These are phyloP conservation scores for Entomortierella chlamydospora DNA, from an alignment of 192 early-diverging fungal species.

Conservation along the genomic window DNA sequence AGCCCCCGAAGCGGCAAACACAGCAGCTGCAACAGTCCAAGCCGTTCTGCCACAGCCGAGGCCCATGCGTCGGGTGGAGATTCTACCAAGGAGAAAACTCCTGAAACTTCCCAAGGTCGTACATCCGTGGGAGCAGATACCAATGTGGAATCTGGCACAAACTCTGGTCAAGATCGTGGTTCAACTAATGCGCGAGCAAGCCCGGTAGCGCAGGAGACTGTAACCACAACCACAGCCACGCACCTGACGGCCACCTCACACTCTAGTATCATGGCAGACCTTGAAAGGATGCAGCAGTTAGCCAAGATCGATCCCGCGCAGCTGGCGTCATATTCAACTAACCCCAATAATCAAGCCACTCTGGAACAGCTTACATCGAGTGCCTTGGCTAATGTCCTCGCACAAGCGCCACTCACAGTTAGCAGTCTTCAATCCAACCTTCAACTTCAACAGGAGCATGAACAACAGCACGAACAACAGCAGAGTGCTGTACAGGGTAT, in stretches of 20 bases:
- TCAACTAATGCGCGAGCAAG: slow-evolving; percentile 21
- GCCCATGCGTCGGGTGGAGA: slow-evolving; percentile 1
- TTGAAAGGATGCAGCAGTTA: slow-evolving; percentile 43
- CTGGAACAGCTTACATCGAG: slow-evolving; percentile 51
- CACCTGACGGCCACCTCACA: slow-evolving; percentile 33
- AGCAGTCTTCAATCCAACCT: slow-evolving; percentile 25
- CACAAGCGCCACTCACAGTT: slow-evolving; percentile 22
- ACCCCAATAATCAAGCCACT: slow-evolving; percentile 50
- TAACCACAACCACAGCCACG: slow-evolving; percentile 24
- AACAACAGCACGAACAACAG: slow-evolving; percentile 34
- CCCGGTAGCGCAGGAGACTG: slow-evolving; percentile 6
- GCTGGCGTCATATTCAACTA: slow-evolving; percentile 48
- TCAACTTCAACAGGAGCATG: slow-evolving; percentile 26
- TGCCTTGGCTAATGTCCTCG: slow-evolving; percentile 46
- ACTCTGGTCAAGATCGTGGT: too few species aligned
- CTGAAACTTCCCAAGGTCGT: background rate
- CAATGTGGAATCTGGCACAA: too few species aligned
- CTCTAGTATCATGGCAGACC: slow-evolving; percentile 47
- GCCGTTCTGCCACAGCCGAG: slow-evolving; percentile 15
- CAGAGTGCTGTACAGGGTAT: slow-evolving; percentile 34
- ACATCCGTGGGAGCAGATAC: too few species aligned
- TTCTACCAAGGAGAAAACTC: background rate
- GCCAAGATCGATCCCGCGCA: slow-evolving; percentile 49
- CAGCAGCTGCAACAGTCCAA: slow-evolving; percentile 17
- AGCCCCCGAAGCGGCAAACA: slow-evolving; percentile 12